Evolutionary conservation across 345 rosid genomes (phyloP).

Genomic region (Arabis hirsuta): DNA sequence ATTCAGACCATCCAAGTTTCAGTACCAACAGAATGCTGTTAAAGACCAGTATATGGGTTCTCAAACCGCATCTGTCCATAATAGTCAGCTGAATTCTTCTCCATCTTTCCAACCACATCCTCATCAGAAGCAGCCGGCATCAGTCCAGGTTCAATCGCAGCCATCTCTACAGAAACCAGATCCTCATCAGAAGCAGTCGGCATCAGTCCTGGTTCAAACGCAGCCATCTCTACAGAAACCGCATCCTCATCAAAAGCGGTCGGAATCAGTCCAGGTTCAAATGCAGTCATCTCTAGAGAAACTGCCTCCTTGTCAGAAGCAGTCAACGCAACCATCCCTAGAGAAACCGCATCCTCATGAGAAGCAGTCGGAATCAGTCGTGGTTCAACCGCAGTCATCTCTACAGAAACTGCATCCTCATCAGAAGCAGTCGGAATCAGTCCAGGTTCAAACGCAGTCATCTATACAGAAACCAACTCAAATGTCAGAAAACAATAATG

Average conservation of each 20-base stretch:
- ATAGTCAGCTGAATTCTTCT: constrained; percentile 48
- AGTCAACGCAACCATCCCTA: constrained; percentile 54
- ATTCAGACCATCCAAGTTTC: constrained; percentile 55
- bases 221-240: constrained; percentile 57
- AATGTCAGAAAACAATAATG: constrained; percentile 47
- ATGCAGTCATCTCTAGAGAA: constrained; percentile 60
- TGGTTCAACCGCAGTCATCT: constrained; percentile 59
- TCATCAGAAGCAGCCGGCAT: constrained; percentile 53
- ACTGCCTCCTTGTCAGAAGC: constrained; percentile 56
- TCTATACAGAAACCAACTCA: constrained; percentile 20
- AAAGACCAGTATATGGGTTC: constrained; percentile 48
- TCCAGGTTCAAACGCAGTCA: constrained; percentile 57
- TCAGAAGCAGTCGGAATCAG: constrained; percentile 54
- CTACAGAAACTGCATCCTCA: constrained; percentile 59
- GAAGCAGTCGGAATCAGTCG: constrained; percentile 51
- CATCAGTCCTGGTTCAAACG: constrained; percentile 59
- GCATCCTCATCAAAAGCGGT: constrained; percentile 53
- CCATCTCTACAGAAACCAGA: constrained; percentile 58
- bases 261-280: constrained; percentile 55
- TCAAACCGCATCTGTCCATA: constrained; percentile 45
- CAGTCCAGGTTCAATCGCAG: constrained; percentile 58
- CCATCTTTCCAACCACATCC: constrained; percentile 51
- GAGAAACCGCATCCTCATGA: constrained; percentile 60
- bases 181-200: constrained; percentile 55
- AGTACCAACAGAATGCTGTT: constrained; percentile 52